Percentiles rank a stretch among this genome's conserved stretches.
These are phyloP conservation scores for Podospora anserina DNA, from an alignment of 495 filamentous ascomycete genomes.

Conservation along the genomic window DNA sequence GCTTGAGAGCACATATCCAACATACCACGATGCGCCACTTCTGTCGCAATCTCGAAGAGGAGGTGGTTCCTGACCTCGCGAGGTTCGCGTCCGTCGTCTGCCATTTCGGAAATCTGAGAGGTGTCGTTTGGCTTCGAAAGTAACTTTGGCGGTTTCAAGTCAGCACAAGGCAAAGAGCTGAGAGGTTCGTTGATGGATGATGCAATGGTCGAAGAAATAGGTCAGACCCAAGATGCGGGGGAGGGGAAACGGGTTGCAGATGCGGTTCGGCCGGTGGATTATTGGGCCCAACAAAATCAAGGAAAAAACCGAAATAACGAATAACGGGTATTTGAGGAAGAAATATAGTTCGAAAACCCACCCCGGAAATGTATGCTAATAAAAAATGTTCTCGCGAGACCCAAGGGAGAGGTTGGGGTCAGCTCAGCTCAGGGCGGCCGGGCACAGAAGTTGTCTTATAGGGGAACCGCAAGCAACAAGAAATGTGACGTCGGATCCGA, in stretches of 20 bases:
- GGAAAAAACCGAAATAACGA: not conserved
- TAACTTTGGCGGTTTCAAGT: not conserved
- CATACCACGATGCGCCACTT: constrained; percentile 91
- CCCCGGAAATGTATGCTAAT: not conserved
- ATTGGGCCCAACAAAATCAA: not conserved
- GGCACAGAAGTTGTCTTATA: constrained; percentile 16
- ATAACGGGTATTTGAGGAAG: not conserved
- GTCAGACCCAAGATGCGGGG: not conserved
- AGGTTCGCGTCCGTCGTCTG: constrained; percentile 36
- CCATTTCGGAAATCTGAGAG: constrained; percentile 21
- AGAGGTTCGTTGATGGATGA: not conserved
- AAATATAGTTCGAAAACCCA: not conserved
- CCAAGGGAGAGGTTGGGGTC: constrained; percentile 11
- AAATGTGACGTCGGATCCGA: constrained; percentile 20
- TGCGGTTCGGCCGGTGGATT: not conserved
- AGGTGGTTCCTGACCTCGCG: constrained; percentile 52
- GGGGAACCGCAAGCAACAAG: constrained; percentile 16
- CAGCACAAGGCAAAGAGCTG: not conserved
- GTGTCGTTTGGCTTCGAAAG: not conserved
- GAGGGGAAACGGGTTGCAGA: not conserved
- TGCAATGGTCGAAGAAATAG: not conserved
- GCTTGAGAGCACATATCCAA: constrained; percentile 2
- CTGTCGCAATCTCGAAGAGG: constrained; percentile 93
- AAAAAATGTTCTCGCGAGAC: constrained; percentile 12
- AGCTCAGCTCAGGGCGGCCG: constrained; percentile 6